A percentile compares a stretch with the other conserved stretches of the same genome.
phyloP scores from a whole-genome alignment of 805 yeast species.

The Cyberlindnera bimundalis region DNA sequence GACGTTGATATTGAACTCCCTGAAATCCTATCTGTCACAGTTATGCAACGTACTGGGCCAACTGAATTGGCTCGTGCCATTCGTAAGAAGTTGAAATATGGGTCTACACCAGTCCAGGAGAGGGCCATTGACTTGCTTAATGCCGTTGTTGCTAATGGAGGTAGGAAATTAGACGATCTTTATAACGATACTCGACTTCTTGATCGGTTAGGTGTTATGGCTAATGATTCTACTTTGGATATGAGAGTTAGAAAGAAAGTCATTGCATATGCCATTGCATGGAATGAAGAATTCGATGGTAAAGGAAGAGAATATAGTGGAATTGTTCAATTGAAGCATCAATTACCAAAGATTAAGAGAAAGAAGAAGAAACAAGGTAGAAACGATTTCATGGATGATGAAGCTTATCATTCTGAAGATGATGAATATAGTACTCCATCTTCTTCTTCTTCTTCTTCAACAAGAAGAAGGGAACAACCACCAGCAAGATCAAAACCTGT shows the following conservation, averaged over 20 bases:
- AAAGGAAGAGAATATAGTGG: constrained; percentile 45
- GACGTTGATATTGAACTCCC: constrained; percentile 35
- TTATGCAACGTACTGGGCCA: constrained; percentile 37
- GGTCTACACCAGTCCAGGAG: constrained; percentile 58
- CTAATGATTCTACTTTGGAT: constrained; percentile 42
- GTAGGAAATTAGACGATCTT: constrained; percentile 33
- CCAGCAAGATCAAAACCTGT: background rate
- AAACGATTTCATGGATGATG: constrained; percentile 46
- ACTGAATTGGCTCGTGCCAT: constrained; percentile 88
- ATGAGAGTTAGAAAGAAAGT: constrained; percentile 46
- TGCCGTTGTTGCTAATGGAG: constrained; percentile 55
- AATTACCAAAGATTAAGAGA: constrained; percentile 36
- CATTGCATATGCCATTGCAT: constrained; percentile 52
- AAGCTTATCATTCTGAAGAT: constrained; percentile 40
- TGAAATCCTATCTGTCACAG: constrained; percentile 32
- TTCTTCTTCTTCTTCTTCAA: constrained; percentile 8
- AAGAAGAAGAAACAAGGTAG: constrained; percentile 21
- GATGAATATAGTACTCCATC: constrained; percentile 27
- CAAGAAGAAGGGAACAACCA: constrained; percentile 1
- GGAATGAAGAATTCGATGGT: constrained; percentile 55
- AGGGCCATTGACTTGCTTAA: constrained; percentile 65
- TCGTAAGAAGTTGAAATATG: constrained; percentile 86
- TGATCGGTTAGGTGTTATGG: constrained; percentile 56
- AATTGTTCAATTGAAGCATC: constrained; percentile 44
- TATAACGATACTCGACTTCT: constrained; percentile 67